phyloP scores from a whole-genome alignment of 805 yeast genomes.

The Candida sanyiensis region DNA sequence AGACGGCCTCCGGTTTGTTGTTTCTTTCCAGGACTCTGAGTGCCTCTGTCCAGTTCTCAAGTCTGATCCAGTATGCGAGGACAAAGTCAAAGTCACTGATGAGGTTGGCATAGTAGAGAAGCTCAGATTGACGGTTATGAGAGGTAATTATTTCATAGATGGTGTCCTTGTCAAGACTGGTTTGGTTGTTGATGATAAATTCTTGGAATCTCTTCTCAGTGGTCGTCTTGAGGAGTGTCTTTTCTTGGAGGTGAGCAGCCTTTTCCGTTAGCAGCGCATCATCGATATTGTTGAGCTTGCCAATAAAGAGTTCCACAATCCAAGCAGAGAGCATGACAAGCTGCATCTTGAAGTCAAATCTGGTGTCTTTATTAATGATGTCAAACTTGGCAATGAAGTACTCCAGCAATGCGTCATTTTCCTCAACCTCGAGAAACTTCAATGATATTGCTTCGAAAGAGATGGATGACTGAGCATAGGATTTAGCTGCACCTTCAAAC shows the following conservation, averaged over 20 bases:
- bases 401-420: slow-evolving; percentile 39
- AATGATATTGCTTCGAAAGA: slow-evolving; percentile 69
- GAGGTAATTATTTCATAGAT: slow-evolving; percentile 65
- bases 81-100: slow-evolving; percentile 67
- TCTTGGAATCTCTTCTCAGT: slow-evolving; percentile 32
- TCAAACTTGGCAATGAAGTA: slow-evolving; percentile 41
- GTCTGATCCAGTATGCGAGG: slow-evolving; percentile 59
- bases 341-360: slow-evolving; percentile 27
- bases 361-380: slow-evolving; percentile 22
- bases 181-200: slow-evolving; percentile 46
- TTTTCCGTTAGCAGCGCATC: slow-evolving; percentile 27
- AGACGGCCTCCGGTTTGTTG: slow-evolving; percentile 44
- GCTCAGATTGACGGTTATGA: slow-evolving; percentile 58
- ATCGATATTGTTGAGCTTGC: slow-evolving; percentile 31
- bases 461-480: slow-evolving; percentile 55
- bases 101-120: slow-evolving; percentile 61
- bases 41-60: slow-evolving; percentile 71
- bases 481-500: slow-evolving; percentile 42
- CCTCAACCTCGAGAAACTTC: slow-evolving; percentile 39
- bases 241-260: slow-evolving; percentile 17
- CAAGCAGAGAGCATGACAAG: slow-evolving; percentile 29
- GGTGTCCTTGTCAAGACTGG: slow-evolving; percentile 56
- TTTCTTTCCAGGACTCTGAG: slow-evolving; percentile 48
- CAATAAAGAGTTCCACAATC: slow-evolving; percentile 32
- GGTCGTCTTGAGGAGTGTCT: slow-evolving; percentile 23